These are phyloP conservation scores for Omphalea diandra DNA, from an alignment of 441 rosid genomes.

Conservation along the genomic window DNA sequence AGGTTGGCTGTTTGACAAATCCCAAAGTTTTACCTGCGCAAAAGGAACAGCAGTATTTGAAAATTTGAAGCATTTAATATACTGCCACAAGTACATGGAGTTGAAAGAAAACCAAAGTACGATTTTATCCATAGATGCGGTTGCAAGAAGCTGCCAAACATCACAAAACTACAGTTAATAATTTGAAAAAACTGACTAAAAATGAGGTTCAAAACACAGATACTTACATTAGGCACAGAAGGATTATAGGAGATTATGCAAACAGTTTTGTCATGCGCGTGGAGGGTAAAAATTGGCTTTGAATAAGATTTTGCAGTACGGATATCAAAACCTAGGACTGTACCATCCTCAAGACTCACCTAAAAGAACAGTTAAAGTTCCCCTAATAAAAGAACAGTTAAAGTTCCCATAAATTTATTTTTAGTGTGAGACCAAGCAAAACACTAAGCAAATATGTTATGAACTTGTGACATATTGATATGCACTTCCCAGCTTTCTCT, in stretches of 20 bases:
- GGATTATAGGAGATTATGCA: slow-evolving; percentile 53
- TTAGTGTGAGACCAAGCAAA: background rate
- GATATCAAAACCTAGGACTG: slow-evolving; percentile 77
- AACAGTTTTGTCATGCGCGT: slow-evolving; percentile 82
- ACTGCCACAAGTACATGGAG: background rate
- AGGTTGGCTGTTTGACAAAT: slow-evolving; percentile 73
- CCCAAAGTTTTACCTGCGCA: slow-evolving; percentile 79
- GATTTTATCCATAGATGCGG: slow-evolving; percentile 62
- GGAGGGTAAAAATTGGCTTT: slow-evolving; percentile 67
- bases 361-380: slow-evolving; percentile 22
- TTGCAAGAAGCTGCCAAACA: slow-evolving; percentile 43
- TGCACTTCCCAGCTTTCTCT: background rate
- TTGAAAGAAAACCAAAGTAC: slow-evolving; percentile 21
- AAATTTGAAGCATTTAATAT: background rate
- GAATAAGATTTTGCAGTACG: slow-evolving; percentile 58
- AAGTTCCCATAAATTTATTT: slow-evolving; percentile 2
- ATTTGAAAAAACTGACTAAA: background rate
- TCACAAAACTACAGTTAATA: background rate
- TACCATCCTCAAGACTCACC: slow-evolving; percentile 94
- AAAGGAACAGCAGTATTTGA: slow-evolving; percentile 13
- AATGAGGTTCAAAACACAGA: background rate
- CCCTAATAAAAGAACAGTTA: no score
- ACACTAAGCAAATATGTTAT: background rate
- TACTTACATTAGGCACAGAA: slow-evolving; percentile 34
- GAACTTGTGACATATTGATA: background rate